Base-by-base conservation (phyloP, 2,329 filamentous ascomycete species). In the Aureobasidium sp. region DNA sequence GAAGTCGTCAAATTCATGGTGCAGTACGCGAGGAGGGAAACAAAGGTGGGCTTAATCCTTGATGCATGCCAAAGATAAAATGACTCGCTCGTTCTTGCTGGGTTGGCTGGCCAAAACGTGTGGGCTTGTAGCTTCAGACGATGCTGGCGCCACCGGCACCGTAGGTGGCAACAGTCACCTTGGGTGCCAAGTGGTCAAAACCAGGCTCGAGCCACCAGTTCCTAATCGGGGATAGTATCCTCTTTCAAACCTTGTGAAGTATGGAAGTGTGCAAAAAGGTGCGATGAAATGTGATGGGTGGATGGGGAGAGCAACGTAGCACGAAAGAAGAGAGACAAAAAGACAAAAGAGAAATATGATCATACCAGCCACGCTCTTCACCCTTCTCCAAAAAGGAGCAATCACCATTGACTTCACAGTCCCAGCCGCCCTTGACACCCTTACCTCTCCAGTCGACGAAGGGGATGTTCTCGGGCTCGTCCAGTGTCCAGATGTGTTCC, bases 281-380 rank as follows among this genome's bases (percentile, higher is more conserved):
- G 31, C 10, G 55, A 29, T 9, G n/a, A 29, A 38, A 45, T 11
- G 33, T 40, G 38, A 23, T n/a, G 10, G 20, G 40, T 31, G 20
- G 4, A 29, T 11, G 47, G 45, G 33, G 25, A 20, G 8, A 58
- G n/a, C 31, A 45, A 13, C 43, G 31, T 7, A n/a, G 56, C 56
- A 48, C 48, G 53, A 55, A 38, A 48, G 36, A 68, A 38, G 67
- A 66, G 65, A 62, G 38, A n/a, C 67, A 67, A 67, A 67, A 67
- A 67, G 67, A 71, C 60, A 71, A 68, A 68, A 69, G 69, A 50
- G 68, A 69, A 53, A 61, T 36, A 18, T n/a, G n/a, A n/a, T 80
- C 84, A 80, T 79, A 96, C 94, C 95, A 98, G 75, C 94, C 94
- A 81, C 95, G 86, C 79, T 98, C 95, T 72, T 92, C 91, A 10